Conservation (phyloP, 371 early-diverging fungal species). For the Saksenaea vasiformis region DNA sequence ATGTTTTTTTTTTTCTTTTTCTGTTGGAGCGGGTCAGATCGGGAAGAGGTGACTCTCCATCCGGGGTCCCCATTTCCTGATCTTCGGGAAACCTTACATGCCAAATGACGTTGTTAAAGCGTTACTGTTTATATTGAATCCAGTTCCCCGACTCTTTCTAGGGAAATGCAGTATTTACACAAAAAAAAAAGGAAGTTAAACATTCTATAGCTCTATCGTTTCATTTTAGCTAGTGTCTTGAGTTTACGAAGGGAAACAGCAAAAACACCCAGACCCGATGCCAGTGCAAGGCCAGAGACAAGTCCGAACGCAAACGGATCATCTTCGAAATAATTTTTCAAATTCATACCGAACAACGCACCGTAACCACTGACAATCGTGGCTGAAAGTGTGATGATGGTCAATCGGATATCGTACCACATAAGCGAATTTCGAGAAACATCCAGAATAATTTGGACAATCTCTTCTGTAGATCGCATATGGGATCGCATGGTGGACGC, state of each 20-base stretch:
- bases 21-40: neutral
- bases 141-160: neutral
- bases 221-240: conserved; percentile 33
- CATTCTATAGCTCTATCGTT: conserved; percentile 4
- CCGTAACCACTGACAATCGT: conserved; percentile 60
- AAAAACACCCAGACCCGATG: conserved; percentile 40
- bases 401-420: conserved; percentile 80
- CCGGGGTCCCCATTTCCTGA: neutral
- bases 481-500: conserved; percentile 69
- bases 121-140: neutral
- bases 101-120: neutral
- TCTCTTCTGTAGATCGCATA: conserved; percentile 84
- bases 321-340: conserved; percentile 71
- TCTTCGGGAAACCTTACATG: no score
- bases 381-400: conserved; percentile 77
- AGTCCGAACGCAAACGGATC: conserved; percentile 70
- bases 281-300: conserved; percentile 58
- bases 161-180: neutral
- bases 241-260: conserved; percentile 33
- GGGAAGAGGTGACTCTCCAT: neutral
- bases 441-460: conserved; percentile 83
- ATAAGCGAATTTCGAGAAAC: conserved; percentile 84
- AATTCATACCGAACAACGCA: conserved; percentile 90
- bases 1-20: neutral
- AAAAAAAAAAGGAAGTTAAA: neutral